phyloP scores from a whole-genome alignment of 495 filamentous ascomycete species.

The Aspergillus cavernicola region DNA sequence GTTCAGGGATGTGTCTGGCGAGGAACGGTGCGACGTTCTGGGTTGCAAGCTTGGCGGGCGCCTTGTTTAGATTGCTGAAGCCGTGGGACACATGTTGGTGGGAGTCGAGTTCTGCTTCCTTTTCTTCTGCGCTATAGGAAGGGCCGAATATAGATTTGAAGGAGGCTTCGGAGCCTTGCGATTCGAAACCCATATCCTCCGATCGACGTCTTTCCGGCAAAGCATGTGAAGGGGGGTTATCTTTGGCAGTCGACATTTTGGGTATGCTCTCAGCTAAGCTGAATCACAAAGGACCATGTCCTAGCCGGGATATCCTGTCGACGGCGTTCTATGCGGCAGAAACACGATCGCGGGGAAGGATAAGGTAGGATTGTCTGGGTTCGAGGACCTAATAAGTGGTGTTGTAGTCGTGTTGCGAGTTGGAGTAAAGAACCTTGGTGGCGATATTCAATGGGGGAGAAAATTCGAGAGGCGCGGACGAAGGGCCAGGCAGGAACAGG shows the following conservation, averaged over 20 bases:
- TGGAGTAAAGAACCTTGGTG: neutral
- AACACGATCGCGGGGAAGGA: neutral
- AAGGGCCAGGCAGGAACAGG: neutral
- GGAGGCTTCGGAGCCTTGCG: slow-evolving; percentile 5
- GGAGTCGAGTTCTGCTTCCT: slow-evolving; percentile 22
- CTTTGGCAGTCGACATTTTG: neutral
- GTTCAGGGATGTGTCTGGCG: slow-evolving; percentile 75
- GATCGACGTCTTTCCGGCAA: slow-evolving; percentile 7
- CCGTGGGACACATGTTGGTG: slow-evolving; percentile 20
- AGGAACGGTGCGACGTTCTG: slow-evolving; percentile 75
- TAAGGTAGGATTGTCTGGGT: no score
- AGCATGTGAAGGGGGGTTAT: neutral
- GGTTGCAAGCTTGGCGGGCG: slow-evolving; percentile 45
- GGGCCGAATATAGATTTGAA: slow-evolving; percentile 25
- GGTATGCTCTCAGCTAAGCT: neutral
- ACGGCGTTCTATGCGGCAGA: neutral
- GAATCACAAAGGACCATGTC: neutral
- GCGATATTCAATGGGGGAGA: neutral
- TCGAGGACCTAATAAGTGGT: no score
- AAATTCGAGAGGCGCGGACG: no score
- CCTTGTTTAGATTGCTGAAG: slow-evolving; percentile 23
- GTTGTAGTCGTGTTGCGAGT: neutral
- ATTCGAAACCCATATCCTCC: neutral
- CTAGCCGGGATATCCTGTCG: neutral
- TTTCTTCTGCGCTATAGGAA: slow-evolving; percentile 10